Conservation (phyloP, 1,139 yeast species). For the Geotrichum candidum region DNA sequence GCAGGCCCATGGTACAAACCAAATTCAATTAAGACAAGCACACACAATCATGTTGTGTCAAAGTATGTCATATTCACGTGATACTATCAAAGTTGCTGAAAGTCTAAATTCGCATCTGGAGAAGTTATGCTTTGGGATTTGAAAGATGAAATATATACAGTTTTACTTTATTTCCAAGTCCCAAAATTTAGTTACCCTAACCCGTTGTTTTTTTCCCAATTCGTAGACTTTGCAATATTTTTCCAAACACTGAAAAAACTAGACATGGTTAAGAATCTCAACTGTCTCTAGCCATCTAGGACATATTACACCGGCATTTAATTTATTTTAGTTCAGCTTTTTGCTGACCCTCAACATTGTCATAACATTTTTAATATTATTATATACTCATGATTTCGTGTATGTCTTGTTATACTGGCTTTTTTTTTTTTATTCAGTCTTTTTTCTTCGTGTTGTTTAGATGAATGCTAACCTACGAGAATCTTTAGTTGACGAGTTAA, state of each 20-base stretch:
- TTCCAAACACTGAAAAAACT: background rate
- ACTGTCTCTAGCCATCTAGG: background rate
- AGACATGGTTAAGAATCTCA: background rate
- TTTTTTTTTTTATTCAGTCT: background rate
- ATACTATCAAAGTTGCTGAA: too few species aligned
- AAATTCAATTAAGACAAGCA: too few species aligned
- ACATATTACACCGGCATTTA: background rate
- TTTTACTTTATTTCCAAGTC: background rate
- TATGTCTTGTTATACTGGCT: background rate
- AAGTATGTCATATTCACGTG: too few species aligned
- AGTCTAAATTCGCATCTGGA: too few species aligned
- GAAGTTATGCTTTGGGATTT: too few species aligned
- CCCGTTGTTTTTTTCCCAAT: background rate
- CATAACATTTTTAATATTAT: background rate
- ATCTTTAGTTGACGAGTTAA: constrained; percentile 7
- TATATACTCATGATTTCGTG: constrained; percentile 10
- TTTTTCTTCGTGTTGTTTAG: background rate
- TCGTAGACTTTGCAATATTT: background rate
- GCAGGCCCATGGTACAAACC: too few species aligned
- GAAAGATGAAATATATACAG: too few species aligned
- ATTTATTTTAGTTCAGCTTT: background rate
- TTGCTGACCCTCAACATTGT: background rate
- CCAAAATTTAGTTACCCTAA: background rate
- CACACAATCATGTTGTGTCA: too few species aligned
- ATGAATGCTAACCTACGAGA: background rate